These are phyloP conservation scores for Aspergillus pseudonomiae DNA, from an alignment of 2,329 filamentous ascomycete species.

Conservation along the genomic window DNA sequence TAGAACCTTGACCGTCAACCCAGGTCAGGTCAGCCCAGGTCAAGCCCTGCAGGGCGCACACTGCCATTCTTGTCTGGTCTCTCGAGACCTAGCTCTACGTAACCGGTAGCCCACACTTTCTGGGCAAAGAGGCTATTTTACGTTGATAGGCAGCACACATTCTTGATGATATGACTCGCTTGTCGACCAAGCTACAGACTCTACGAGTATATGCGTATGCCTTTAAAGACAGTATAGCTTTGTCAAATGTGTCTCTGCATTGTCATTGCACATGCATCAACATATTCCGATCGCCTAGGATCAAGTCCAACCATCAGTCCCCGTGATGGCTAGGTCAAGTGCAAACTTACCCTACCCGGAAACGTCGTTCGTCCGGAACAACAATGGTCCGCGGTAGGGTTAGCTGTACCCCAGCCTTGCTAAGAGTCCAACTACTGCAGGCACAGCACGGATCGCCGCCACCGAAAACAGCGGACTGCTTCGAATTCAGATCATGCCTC, in stretches of 20 bases:
- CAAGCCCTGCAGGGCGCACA: not conserved
- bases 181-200: not conserved
- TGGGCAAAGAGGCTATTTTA: not conserved
- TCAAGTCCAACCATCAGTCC: not conserved
- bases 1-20: not conserved
- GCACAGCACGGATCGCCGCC: not conserved
- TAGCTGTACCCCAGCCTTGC: conserved; percentile 3
- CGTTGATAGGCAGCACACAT: not conserved
- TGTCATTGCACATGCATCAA: not conserved
- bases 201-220: not conserved
- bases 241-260: not conserved
- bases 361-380: not conserved
- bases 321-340: not conserved
- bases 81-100: not conserved
- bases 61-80: not conserved
- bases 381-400: not conserved
- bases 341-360: not conserved
- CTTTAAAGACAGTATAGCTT: not conserved
- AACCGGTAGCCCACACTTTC: not conserved
- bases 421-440: conserved; percentile 4
- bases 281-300: not conserved
- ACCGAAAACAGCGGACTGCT: conserved; percentile 4
- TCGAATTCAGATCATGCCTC: not conserved
- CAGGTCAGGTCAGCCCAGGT: no score
- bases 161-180: not conserved